phyloP scores from a whole-genome alignment of 768 basidiomycete genomes.

The Russula virescens region DNA sequence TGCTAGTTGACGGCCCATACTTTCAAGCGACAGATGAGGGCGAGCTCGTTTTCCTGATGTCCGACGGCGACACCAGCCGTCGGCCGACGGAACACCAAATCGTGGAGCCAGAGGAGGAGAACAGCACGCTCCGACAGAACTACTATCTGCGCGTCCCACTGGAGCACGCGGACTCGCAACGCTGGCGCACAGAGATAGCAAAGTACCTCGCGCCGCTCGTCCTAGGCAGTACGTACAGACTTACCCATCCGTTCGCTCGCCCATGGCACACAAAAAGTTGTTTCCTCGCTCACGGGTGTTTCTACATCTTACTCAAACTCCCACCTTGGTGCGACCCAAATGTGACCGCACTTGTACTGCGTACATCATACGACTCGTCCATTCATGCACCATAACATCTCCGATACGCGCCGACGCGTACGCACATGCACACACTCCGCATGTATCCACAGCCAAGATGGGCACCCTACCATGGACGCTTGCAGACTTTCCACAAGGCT shows the following conservation, averaged over 20 bases:
- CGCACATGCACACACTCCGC: neutral
- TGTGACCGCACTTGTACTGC: too few species aligned
- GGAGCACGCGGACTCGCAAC: slow-evolving; percentile 6
- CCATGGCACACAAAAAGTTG: too few species aligned
- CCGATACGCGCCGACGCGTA: neutral
- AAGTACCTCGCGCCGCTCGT: slow-evolving; percentile 17
- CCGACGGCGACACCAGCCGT: slow-evolving; percentile 15
- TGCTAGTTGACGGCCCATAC: too few species aligned
- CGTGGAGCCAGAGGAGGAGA: slow-evolving; percentile 3
- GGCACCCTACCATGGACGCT: slow-evolving; percentile 14
- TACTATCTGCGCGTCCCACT: slow-evolving; percentile 15
- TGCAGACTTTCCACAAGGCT: slow-evolving; percentile 11
- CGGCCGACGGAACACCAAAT: slow-evolving; percentile 11
- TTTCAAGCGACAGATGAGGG: slow-evolving; percentile 3
- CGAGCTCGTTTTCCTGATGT: neutral
- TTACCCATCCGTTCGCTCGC: too few species aligned
- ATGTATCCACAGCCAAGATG: slow-evolving; percentile 7
- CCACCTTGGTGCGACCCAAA: neutral
- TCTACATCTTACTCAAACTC: too few species aligned
- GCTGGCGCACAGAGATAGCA: slow-evolving; percentile 17
- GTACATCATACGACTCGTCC: neutral
- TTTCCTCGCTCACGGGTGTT: neutral
- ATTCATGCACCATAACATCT: neutral
- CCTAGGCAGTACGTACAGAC: slow-evolving; percentile 8
- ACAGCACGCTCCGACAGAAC: neutral